phyloP scores from a whole-genome alignment of 306 rosid species.

The Medicago ruthenica region DNA sequence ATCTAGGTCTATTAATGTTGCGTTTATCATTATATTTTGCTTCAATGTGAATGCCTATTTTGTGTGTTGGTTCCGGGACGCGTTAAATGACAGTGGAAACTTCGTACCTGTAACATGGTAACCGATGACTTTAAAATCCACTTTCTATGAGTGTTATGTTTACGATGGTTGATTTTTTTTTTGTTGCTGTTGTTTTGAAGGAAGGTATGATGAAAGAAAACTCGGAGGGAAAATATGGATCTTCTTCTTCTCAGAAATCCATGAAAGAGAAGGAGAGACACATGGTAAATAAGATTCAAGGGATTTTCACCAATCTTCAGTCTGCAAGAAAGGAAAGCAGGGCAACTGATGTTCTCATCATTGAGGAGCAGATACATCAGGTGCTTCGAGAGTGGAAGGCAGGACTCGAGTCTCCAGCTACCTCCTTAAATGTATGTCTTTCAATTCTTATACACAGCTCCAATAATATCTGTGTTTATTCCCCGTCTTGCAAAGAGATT shows the following conservation, averaged over 20 bases:
- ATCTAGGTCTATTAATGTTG: too few relatives aligned
- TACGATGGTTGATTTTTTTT: too few relatives aligned
- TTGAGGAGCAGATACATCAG: slow-evolving; percentile 91
- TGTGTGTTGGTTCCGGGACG: too few relatives aligned
- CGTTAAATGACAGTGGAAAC: too few relatives aligned
- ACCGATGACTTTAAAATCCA: too few relatives aligned
- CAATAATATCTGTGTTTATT: not conserved
- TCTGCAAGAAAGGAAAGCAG: slow-evolving; percentile 87
- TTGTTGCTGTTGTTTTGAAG: slow-evolving; percentile 17
- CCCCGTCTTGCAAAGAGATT: slow-evolving; percentile 26
- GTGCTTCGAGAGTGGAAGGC: slow-evolving; percentile 92
- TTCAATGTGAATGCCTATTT: too few relatives aligned
- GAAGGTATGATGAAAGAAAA: slow-evolving; percentile 65
- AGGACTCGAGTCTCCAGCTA: slow-evolving; percentile 84
- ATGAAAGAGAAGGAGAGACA: slow-evolving; percentile 86
- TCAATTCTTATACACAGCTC: not conserved
- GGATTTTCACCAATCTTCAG: slow-evolving; percentile 74
- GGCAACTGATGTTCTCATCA: slow-evolving; percentile 59
- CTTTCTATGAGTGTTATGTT: too few relatives aligned
- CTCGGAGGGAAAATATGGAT: slow-evolving; percentile 67
- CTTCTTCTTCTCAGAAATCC: slow-evolving; percentile 68
- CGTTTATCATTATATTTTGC: too few relatives aligned
- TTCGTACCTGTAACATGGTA: too few relatives aligned
- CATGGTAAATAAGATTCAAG: slow-evolving; percentile 81
- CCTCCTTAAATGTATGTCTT: slow-evolving; percentile 62